phyloP scores from a whole-genome alignment of 1,284 basidiomycete species.

The Anthracocystis setariae region DNA sequence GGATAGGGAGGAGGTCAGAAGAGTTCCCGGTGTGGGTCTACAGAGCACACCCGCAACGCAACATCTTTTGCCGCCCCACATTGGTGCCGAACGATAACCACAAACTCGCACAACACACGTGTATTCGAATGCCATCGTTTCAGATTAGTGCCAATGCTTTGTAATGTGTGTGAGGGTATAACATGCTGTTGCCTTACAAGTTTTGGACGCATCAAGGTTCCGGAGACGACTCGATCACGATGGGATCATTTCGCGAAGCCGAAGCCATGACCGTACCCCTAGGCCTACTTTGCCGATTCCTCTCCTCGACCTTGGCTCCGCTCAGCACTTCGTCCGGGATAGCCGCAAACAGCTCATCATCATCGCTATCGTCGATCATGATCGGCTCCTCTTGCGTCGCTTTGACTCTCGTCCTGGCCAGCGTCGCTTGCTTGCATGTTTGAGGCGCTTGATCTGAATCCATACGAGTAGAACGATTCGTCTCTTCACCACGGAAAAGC shows the following conservation, averaged over 20 bases:
- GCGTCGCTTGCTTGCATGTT: slow-evolving; percentile 1
- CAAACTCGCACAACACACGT: too few relatives aligned
- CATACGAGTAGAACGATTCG: not conserved
- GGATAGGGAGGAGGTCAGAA: slow-evolving; percentile 49
- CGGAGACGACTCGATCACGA: slow-evolving; percentile 45
- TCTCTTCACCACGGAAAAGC: not conserved
- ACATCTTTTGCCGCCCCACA: not conserved
- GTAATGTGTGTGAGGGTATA: too few relatives aligned
- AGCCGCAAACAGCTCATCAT: slow-evolving; percentile 21
- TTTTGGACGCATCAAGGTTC: slow-evolving; percentile 13
- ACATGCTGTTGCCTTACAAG: too few relatives aligned
- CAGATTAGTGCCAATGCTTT: not conserved
- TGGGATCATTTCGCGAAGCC: slow-evolving; percentile 22
- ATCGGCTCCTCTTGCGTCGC: slow-evolving; percentile 23
- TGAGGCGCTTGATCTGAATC: not conserved
- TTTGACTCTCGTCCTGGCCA: not conserved
- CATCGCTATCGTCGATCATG: slow-evolving; percentile 37
- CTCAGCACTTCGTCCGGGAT: slow-evolving; percentile 4
- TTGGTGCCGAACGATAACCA: slow-evolving; percentile 13
- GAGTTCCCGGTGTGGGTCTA: slow-evolving; percentile 40
- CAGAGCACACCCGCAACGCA: slow-evolving; percentile 2
- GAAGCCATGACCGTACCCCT: not conserved
- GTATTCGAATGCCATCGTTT: not conserved
- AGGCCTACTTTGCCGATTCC: not conserved
- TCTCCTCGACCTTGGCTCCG: not conserved